Evolutionary conservation across 129 eudicot species (phyloP).

Genomic region (Arctium lappa): DNA sequence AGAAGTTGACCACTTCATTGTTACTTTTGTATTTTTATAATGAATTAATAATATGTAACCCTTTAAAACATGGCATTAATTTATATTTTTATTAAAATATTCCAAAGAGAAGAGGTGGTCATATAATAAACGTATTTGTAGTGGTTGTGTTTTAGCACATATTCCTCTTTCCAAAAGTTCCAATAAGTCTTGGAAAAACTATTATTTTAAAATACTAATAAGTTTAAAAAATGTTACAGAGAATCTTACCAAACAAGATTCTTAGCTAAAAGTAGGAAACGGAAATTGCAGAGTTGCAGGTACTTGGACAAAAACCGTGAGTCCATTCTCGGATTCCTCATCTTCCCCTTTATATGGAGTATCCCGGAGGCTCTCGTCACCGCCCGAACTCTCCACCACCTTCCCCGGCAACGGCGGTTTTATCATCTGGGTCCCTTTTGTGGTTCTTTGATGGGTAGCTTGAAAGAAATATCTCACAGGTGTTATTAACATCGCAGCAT

Average conservation of each 20-base stretch:
- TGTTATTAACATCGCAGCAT: constrained; percentile 53
- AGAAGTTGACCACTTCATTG: neutral
- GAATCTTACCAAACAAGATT: neutral
- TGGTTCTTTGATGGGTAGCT: constrained; percentile 50
- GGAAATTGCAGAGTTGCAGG: no score
- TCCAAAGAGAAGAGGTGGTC: neutral
- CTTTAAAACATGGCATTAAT: neutral
- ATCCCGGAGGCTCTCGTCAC: constrained; percentile 59
- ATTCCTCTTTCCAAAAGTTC: neutral
- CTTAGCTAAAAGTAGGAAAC: no score
- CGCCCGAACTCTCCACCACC: constrained; percentile 47
- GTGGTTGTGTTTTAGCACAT: neutral
- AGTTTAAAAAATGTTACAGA: neutral
- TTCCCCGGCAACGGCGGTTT: constrained; percentile 56
- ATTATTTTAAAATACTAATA: neutral
- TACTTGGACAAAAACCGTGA: no score
- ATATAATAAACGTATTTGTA: neutral
- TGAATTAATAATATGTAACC: neutral
- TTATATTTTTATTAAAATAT: no score
- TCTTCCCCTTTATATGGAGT: constrained; percentile 60
- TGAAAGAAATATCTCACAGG: constrained; percentile 52
- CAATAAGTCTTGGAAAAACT: neutral
- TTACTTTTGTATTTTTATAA: neutral
- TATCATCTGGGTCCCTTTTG: constrained; percentile 49
- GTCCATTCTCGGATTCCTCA: constrained; percentile 39